Evolutionary conservation across 169 alveolate genomes (phyloP).

Genomic region (Plasmodium adleri): DNA sequence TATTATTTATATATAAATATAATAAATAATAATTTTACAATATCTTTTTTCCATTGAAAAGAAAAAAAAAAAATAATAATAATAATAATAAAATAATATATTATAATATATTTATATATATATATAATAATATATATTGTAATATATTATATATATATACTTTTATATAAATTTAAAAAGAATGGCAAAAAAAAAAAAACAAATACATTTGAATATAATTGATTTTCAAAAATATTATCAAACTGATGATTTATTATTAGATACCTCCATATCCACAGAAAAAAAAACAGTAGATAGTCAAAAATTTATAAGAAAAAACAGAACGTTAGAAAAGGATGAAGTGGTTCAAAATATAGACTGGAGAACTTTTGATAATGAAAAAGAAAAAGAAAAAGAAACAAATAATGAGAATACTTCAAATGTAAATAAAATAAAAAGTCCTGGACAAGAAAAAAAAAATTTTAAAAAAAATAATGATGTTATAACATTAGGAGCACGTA

Average conservation of each 20-base stretch:
- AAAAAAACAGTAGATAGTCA: slow-evolving; percentile 8
- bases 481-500: not conserved
- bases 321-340: slow-evolving; percentile 45
- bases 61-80: not conserved
- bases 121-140: no score
- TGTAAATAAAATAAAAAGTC: slow-evolving; percentile 10
- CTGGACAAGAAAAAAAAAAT: slow-evolving; percentile 17
- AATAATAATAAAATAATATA: no score
- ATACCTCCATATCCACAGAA: not conserved
- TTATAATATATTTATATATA: no score
- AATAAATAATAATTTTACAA: not conserved
- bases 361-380: slow-evolving; percentile 40
- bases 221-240: slow-evolving; percentile 65
- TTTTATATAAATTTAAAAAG: not conserved
- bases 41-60: not conserved
- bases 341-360: slow-evolving; percentile 65
- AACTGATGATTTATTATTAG: slow-evolving; percentile 50
- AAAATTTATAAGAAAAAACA: slow-evolving; percentile 24
- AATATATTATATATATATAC: slow-evolving; percentile 7
- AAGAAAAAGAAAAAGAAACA: not conserved
- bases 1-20: not conserved
- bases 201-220: slow-evolving; percentile 55
- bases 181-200: slow-evolving; percentile 68
- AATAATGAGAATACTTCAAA: slow-evolving; percentile 11
- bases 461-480: slow-evolving; percentile 12